Conservation (phyloP, 2,329 filamentous ascomycete species). For the Leptographium wingfieldii region DNA sequence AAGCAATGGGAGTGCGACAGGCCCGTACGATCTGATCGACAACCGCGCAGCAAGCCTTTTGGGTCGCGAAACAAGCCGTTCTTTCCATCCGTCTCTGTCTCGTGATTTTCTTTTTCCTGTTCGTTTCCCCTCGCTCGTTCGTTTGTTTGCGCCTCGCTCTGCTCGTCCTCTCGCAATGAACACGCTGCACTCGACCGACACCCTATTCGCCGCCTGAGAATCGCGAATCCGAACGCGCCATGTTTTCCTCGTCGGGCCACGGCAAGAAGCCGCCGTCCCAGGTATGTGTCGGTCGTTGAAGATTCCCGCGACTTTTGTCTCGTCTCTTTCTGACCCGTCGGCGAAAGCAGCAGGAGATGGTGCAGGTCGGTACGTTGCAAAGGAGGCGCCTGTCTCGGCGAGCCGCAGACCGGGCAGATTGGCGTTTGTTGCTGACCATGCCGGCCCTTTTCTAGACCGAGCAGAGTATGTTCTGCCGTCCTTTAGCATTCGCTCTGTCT, state of each 20-base stretch:
- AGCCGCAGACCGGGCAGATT: too few relatives aligned
- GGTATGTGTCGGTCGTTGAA: conserved; percentile 32
- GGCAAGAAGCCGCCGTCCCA: conserved; percentile 60
- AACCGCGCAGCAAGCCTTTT: too few relatives aligned
- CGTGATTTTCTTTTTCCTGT: too few relatives aligned
- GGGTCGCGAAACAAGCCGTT: too few relatives aligned
- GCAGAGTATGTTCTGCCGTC: conserved; percentile 42
- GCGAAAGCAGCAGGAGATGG: conserved; percentile 72
- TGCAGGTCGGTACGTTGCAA: conserved; percentile 76
- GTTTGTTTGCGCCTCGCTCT: neutral
- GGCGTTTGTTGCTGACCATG: too few relatives aligned
- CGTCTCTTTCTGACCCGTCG: conserved; percentile 16
- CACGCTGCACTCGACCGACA: neutral
- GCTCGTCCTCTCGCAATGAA: neutral
- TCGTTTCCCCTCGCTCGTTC: too few relatives aligned
- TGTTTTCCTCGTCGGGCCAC: conserved; percentile 54
- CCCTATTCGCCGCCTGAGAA: neutral
- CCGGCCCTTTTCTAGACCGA: conserved; percentile 31
- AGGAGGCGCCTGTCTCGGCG: too few relatives aligned
- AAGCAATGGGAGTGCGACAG: too few relatives aligned
- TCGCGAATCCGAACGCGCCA: conserved; percentile 15
- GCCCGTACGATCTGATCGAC: too few relatives aligned
- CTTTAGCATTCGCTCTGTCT: neutral
- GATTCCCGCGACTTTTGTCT: conserved; percentile 4
- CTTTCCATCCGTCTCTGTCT: too few relatives aligned